Conservation (phyloP, 805 yeast species). For the Groenewaldozyma salmanticensis region DNA sequence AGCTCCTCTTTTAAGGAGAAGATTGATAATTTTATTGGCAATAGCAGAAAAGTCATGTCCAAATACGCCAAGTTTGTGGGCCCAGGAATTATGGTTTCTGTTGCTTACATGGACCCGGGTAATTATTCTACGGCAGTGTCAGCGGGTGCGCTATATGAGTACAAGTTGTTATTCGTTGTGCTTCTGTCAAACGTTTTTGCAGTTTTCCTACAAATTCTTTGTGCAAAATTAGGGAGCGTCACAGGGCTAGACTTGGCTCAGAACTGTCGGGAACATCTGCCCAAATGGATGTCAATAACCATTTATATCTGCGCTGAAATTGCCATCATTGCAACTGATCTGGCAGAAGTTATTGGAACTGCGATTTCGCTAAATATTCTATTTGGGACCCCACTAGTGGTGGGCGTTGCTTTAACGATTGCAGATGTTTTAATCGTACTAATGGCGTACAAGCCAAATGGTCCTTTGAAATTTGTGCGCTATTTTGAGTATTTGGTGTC, state of each 20-base stretch:
- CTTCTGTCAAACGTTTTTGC: slow-evolving; percentile 78
- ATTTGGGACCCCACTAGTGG: slow-evolving; percentile 59
- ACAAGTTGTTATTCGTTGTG: slow-evolving; percentile 60
- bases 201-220: slow-evolving; percentile 67
- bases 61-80: slow-evolving; percentile 68
- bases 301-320: slow-evolving; percentile 69
- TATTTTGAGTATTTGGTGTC: slow-evolving; percentile 72
- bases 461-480: slow-evolving; percentile 64
- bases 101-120: slow-evolving; percentile 92
- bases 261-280: slow-evolving; percentile 65
- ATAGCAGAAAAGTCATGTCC: slow-evolving; percentile 23
- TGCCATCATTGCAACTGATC: slow-evolving; percentile 85
- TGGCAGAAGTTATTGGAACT: slow-evolving; percentile 92
- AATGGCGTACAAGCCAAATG: slow-evolving; percentile 69
- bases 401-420: slow-evolving; percentile 73
- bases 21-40: slow-evolving; percentile 7
- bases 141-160: slow-evolving; percentile 75
- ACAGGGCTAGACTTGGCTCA: slow-evolving; percentile 86
- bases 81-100: slow-evolving; percentile 81
- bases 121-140: slow-evolving; percentile 84
- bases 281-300: slow-evolving; percentile 51
- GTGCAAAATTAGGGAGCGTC: slow-evolving; percentile 79
- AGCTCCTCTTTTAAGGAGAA: slow-evolving; percentile 9
- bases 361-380: slow-evolving; percentile 77
- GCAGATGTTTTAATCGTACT: slow-evolving; percentile 72